Evolutionary conservation across 2,329 filamentous ascomycete genomes (phyloP).

Genomic region (Helotiales sp.): DNA sequence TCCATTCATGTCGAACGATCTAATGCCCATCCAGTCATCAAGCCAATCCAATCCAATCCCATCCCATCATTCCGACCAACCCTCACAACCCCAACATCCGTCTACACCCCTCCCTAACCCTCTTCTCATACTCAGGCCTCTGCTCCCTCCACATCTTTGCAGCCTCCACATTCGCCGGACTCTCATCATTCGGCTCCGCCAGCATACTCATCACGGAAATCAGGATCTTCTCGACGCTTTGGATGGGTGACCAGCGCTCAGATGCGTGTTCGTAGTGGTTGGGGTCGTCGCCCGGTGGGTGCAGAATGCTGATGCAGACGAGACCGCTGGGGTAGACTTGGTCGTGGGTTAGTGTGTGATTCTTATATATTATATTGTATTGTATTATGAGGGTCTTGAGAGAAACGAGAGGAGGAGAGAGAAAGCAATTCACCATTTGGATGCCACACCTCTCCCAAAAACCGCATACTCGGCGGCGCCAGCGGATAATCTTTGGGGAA

Average conservation of each 20-base stretch:
- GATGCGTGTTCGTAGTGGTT: slow-evolving; percentile 98
- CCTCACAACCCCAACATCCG: slow-evolving; percentile 74
- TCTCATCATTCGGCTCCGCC: slow-evolving; percentile 95
- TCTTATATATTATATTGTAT: background rate
- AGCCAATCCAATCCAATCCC: no score
- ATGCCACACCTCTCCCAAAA: slow-evolving; percentile 93
- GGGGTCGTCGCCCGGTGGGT: slow-evolving; percentile 94
- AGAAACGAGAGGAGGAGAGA: background rate
- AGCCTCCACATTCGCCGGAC: slow-evolving; percentile 93
- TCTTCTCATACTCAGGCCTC: slow-evolving; percentile 81
- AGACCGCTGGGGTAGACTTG: slow-evolving; percentile 88
- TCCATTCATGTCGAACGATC: background rate
- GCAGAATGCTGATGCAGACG: slow-evolving; percentile 98
- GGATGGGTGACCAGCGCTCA: slow-evolving; percentile 95
- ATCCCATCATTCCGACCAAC: background rate
- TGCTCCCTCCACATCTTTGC: slow-evolving; percentile 95
- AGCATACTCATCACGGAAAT: slow-evolving; percentile 99
- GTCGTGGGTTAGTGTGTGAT: background rate
- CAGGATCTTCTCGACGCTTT: slow-evolving; percentile 96
- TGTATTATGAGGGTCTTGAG: background rate
- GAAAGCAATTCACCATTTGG: slow-evolving; percentile 74
- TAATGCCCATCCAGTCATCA: no score
- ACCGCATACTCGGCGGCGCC: slow-evolving; percentile 94
- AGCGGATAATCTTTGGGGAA: slow-evolving; percentile 98
- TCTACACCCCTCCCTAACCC: slow-evolving; percentile 82